Conservation (phyloP, 352 stramenopile species). For the Globisporangium radiosum region DNA sequence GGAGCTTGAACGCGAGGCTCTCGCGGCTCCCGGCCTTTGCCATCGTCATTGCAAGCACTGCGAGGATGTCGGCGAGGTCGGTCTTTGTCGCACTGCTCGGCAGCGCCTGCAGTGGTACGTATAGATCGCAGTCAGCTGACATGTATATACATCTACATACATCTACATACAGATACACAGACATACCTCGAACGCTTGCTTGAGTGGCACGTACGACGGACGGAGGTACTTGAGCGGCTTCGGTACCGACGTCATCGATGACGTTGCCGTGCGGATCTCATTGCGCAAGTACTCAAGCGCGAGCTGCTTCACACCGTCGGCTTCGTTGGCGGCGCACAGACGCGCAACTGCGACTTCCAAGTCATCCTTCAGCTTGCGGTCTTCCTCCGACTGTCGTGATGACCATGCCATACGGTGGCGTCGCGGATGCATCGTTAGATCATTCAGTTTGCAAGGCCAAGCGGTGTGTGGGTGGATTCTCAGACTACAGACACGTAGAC, state of each 20-base stretch:
- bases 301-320: constrained; percentile 67
- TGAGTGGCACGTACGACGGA: constrained; percentile 94
- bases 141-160: no score
- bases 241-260: constrained; percentile 98
- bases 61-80: constrained; percentile 83
- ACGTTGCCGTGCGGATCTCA: constrained; percentile 96
- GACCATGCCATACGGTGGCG: not conserved
- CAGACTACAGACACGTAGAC: not conserved
- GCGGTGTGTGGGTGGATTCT: no score
- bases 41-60: constrained; percentile 98
- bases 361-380: constrained; percentile 91
- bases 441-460: no score
- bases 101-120: constrained; percentile 18
- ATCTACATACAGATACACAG: not conserved
- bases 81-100: constrained; percentile 59
- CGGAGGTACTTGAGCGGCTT: constrained; percentile 99
- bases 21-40: constrained; percentile 89
- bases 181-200: constrained; percentile 61
- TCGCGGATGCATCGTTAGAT: no score
- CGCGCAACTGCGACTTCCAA: constrained; percentile 85
- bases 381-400: constrained; percentile 74
- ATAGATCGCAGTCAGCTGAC: no score
- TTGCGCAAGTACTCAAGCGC: constrained; percentile 95
- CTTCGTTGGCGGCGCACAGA: constrained; percentile 58
- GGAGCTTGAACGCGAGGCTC: constrained; percentile 88